A percentile compares a stretch with the other conserved stretches of the same genome.
Evolutionary conservation across 164 flowering plant genomes (phyloP).

Genomic region (Paratinospora sagittata): DNA sequence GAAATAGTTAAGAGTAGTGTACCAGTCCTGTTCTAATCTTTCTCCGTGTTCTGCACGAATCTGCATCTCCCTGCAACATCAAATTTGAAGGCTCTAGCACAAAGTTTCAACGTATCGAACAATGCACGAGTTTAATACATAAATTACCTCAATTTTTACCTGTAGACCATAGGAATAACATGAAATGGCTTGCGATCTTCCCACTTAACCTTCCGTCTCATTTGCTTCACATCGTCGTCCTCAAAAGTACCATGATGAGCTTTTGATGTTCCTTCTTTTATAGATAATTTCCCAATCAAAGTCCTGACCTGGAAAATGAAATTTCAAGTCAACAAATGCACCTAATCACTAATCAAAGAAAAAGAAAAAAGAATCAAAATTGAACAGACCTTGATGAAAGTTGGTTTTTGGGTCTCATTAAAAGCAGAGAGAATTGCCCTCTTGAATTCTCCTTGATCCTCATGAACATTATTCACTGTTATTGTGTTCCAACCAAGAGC

Average conservation of each 20-base stretch:
- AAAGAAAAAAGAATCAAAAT: no score
- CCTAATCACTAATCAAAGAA: background rate
- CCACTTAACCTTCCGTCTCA: conserved; percentile 44
- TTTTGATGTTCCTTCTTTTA: conserved; percentile 46
- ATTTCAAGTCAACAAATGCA: background rate
- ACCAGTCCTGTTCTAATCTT: conserved; percentile 40
- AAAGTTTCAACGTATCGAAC: background rate
- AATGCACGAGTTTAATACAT: no score
- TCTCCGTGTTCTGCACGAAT: conserved; percentile 33
- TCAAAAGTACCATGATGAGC: conserved; percentile 53
- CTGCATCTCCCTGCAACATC: conserved; percentile 38
- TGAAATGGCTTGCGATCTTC: conserved; percentile 39
- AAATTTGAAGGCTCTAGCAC: background rate
- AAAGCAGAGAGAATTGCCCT: conserved; percentile 29
- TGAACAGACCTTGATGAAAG: conserved; percentile 40
- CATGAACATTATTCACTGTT: conserved; percentile 32
- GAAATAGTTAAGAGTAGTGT: conserved; percentile 24
- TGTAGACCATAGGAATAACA: conserved; percentile 37
- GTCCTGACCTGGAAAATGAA: conserved; percentile 36
- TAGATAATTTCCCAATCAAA: conserved; percentile 42
- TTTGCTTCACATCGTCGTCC: conserved; percentile 34
- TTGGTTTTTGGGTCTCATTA: conserved; percentile 37
- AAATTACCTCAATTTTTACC: conserved; percentile 17
- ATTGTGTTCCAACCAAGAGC: conserved; percentile 55
- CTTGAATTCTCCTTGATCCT: conserved; percentile 28